These are phyloP conservation scores for Microascus cirrosus DNA, from an alignment of 2,329 filamentous ascomycete genomes.

Conservation along the genomic window DNA sequence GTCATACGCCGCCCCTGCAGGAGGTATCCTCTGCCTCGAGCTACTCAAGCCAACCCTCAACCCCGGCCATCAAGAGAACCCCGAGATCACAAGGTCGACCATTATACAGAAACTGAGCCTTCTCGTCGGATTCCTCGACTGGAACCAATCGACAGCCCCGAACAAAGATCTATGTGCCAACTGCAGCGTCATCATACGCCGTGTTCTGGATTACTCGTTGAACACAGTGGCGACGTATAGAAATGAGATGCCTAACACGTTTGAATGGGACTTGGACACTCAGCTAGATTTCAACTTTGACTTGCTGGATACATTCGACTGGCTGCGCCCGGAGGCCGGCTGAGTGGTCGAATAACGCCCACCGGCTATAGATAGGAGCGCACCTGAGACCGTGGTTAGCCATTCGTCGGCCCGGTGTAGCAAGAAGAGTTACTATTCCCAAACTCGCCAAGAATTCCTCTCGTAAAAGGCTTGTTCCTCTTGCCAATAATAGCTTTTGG, in stretches of 20 bases:
- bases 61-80: constrained; percentile 17
- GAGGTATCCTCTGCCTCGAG: constrained; percentile 38
- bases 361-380: no score
- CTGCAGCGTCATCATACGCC: constrained; percentile 35
- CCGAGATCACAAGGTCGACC: constrained; percentile 29
- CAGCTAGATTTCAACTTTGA: constrained; percentile 29
- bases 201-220: constrained; percentile 36
- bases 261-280: not conserved
- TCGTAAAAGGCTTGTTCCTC: no score
- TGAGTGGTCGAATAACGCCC: not conserved
- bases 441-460: no score
- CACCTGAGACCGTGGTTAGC: no score
- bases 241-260: constrained; percentile 4
- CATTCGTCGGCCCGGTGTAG: no score
- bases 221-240: constrained; percentile 20
- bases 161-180: constrained; percentile 35
- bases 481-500: no score
- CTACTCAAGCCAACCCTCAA: constrained; percentile 28
- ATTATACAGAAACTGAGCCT: constrained; percentile 41
- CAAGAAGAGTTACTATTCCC: no score
- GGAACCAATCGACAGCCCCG: constrained; percentile 34
- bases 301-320: constrained; percentile 36
- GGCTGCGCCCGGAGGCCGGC: constrained; percentile 19
- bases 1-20: constrained; percentile 35
- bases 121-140: constrained; percentile 37